Conservation (phyloP, 805 yeast species). For the Maudiozyma saulgeensis region DNA sequence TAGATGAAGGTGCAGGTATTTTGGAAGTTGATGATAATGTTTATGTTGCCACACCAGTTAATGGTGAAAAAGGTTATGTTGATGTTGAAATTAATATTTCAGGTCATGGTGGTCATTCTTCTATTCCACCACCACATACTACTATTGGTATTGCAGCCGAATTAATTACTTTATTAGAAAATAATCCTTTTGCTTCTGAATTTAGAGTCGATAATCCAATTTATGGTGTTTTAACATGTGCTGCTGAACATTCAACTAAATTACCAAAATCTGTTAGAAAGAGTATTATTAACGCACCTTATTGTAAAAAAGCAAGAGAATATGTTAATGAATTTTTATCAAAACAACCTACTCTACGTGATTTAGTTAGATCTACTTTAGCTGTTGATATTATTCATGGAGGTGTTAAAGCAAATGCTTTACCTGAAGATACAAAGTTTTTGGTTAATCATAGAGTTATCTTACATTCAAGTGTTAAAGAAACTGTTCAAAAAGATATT, state of each 20-base stretch:
- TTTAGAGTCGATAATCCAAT: slow-evolving; percentile 50
- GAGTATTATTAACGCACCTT: slow-evolving; percentile 29
- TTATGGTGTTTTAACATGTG: slow-evolving; percentile 46
- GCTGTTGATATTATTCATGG: slow-evolving; percentile 61
- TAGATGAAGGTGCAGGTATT: slow-evolving; percentile 58
- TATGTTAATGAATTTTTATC: slow-evolving; percentile 24
- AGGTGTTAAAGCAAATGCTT: slow-evolving; percentile 67
- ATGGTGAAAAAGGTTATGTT: slow-evolving; percentile 54
- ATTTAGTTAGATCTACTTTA: slow-evolving; percentile 50
- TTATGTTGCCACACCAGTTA: slow-evolving; percentile 44
- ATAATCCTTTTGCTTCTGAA: slow-evolving; percentile 33
- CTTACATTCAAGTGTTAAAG: slow-evolving; percentile 42
- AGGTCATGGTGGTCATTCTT: slow-evolving; percentile 74
- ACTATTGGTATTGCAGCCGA: slow-evolving; percentile 66
- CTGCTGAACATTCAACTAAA: slow-evolving; percentile 40
- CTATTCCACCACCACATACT: slow-evolving; percentile 75
- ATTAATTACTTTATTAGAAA: slow-evolving; percentile 47
- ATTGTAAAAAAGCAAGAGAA: slow-evolving; percentile 26
- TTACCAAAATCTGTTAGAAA: slow-evolving; percentile 16
- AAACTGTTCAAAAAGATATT: slow-evolving; percentile 33
- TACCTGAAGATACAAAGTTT: slow-evolving; percentile 54
- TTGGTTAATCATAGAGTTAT: slow-evolving; percentile 57
- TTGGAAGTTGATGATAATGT: slow-evolving; percentile 33
- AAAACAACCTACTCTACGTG: slow-evolving; percentile 19
- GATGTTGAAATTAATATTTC: slow-evolving; percentile 42